A percentile compares a stretch with the other conserved stretches of the same genome.
These are phyloP conservation scores for Zymoseptoria ardabiliae DNA, from an alignment of 2,329 filamentous ascomycete genomes.

Conservation along the genomic window DNA sequence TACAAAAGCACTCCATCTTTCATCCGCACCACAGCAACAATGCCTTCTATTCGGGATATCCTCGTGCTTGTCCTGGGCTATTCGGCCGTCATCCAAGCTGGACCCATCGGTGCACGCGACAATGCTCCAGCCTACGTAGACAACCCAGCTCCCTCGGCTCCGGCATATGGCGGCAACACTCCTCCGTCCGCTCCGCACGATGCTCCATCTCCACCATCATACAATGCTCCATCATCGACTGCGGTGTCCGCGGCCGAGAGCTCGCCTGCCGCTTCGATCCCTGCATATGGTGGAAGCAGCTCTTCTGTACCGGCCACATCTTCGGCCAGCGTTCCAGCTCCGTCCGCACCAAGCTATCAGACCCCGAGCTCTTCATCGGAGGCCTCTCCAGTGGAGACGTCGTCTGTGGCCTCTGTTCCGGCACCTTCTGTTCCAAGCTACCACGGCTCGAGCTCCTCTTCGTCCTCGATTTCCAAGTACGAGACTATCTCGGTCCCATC, in stretches of 20 bases:
- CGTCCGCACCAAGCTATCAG: background rate
- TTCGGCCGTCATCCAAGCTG: conserved; percentile 5
- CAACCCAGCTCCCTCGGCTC: conserved; percentile 4
- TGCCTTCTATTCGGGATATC: conserved; percentile 7
- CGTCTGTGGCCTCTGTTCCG: background rate
- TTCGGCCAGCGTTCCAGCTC: background rate
- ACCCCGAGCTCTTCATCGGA: background rate
- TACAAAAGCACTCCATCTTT: conserved; percentile 4
- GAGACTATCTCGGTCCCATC: background rate
- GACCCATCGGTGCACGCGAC: conserved; percentile 11
- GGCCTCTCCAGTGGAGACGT: background rate
- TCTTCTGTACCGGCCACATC: background rate
- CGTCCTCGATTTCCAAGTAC: background rate
- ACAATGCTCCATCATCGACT: background rate
- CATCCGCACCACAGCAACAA: conserved; percentile 1
- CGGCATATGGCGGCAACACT: background rate
- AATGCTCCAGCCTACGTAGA: background rate
- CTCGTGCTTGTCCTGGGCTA: conserved; percentile 11
- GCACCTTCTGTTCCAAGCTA: background rate
- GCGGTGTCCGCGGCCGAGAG: background rate
- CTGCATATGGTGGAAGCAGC: background rate
- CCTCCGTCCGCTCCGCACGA: background rate
- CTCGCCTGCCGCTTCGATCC: background rate
- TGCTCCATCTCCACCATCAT: background rate
- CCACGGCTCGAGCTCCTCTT: background rate